Evolutionary conservation across 2,329 filamentous ascomycete genomes (phyloP).

Genomic region (Colletotrichum sp.): DNA sequence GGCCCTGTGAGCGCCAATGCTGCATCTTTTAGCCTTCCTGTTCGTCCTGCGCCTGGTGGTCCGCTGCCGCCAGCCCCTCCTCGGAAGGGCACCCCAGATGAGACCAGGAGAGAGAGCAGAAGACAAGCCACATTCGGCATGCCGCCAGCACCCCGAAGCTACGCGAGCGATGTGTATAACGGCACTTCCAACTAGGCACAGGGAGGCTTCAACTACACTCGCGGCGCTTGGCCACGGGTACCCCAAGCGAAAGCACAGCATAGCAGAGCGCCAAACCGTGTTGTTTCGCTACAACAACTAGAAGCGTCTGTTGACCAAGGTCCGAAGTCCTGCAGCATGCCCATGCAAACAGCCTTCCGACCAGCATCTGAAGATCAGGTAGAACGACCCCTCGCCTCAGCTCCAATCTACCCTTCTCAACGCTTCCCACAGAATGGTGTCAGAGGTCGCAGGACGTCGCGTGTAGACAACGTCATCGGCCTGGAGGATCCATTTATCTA

Average conservation of each 20-base stretch:
- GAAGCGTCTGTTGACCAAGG: background rate
- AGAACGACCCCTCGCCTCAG: slow-evolving; percentile 6
- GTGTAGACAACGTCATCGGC: background rate
- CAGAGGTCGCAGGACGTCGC: background rate
- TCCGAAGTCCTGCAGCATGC: background rate
- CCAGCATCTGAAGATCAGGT: background rate
- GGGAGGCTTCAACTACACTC: slow-evolving; percentile 3
- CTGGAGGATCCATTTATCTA: slow-evolving; percentile 18
- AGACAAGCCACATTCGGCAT: slow-evolving; percentile 60
- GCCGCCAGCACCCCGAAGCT: slow-evolving; percentile 44
- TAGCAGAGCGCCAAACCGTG: background rate
- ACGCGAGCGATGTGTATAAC: slow-evolving; percentile 22
- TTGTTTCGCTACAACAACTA: background rate
- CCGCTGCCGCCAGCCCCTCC: slow-evolving; percentile 66
- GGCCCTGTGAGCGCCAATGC: slow-evolving; percentile 48
- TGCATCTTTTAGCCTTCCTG: slow-evolving; percentile 66
- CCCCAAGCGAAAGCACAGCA: background rate
- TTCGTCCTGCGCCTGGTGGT: slow-evolving; percentile 66
- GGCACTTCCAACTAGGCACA: slow-evolving; percentile 20
- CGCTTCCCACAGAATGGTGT: background rate
- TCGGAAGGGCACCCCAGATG: slow-evolving; percentile 61
- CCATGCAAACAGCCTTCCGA: slow-evolving; percentile 8
- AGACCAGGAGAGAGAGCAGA: slow-evolving; percentile 55
- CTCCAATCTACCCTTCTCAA: slow-evolving; percentile 6
- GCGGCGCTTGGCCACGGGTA: background rate